Base-by-base conservation (phyloP, 257 asterid species). In the Fraxinus americana region DNA sequence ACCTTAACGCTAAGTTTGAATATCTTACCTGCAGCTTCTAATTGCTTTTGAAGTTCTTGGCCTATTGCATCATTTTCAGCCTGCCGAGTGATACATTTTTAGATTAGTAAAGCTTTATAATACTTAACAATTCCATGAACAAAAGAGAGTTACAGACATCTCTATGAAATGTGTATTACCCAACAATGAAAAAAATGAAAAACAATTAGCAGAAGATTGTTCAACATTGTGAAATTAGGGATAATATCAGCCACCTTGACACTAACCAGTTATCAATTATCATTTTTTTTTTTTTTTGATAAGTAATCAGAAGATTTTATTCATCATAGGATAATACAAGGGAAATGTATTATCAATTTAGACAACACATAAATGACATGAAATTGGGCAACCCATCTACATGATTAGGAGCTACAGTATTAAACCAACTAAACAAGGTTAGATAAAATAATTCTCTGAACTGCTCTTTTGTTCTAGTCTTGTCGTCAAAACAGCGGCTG, bases 11-110 rank as follows among this genome's bases (percentile, higher is more conserved):
- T 50, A 59, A 17, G 34, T 25, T 17, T 21, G 52, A 36, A 72
- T 61, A 82, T 67, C 80, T 77, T 81, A 89, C 98, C 98, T 82
- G 98, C 97, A 81, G 96, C 94, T 84, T 95, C 97, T 54, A 91
- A 87, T 79, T 95, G 98, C 86, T 88, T 91, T 72, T 93, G 97
- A 48, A 95, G 94, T 83, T 93, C 99, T 81, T 93, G 96, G 71
- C 97, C 99, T 16, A 91, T 76, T 30, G 84, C 90, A 89, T 93
- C 99, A 80, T 92, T 95, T 82, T 95, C 97, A 75, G 90, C 92
- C 97, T 93, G 92, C 81, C 80, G 41, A 38, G 48, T 12, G 59
- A 59, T 35, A 77, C 34, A 45, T 80, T 41, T 8, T 21, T 16
- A 5, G 7, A 70, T 84, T 34, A 79, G 79, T 50, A 75, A 67